Evolutionary conservation across 2,329 filamentous ascomycete genomes (phyloP), one percentile per base, ranked within the genome.

Genomic region (Claviceps digitariae): DNA sequence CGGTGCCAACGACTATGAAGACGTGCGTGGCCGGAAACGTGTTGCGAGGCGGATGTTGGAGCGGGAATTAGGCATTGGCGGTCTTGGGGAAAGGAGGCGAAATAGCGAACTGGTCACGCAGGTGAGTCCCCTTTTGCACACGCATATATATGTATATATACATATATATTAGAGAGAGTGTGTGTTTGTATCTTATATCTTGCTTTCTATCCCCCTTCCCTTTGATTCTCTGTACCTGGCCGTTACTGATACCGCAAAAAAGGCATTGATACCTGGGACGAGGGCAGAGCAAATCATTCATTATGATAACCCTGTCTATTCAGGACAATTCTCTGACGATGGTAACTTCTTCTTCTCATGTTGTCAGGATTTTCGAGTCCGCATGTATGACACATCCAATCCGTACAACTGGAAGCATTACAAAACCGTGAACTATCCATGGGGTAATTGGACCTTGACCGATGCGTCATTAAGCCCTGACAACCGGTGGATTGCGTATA

Each of bases 341-440:
- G 93, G 93, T 27, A 95, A 95, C 67, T 97, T 97, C 72, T 97
- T 96, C 72, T 97, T 91, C 65, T 84, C 86, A 6, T 93, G 87
- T 63, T 86, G 86, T 10, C 89, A 96, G 67, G 90, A 97, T 68
- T 95, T 95, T 71, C 86, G 83, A 60, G 90, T 98, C 10, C 85
- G 90, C 52, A 90, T 98, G 87, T 98, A 97, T 69, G 91, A 97
- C 67, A 97, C 93, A 0, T 90, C 87, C 1, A 95, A 96, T 61
- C 90, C 91, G 0, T 95, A 93, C 68, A 80, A 90, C 58, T 98
- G 93, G 93, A 86, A 85, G 65, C 90, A 95, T 67, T 96, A 96
- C 74, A 97, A 91, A 71, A 91, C 87, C 0, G 87, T 90, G 5
- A 72, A 76, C 29, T 95, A 93, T 67, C 89, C 89, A 1, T 87